Percentiles rank a stretch among this genome's conserved stretches.
Conservation (phyloP, 1,284 basidiomycete species). For the Microstroma glucosiphilum region DNA sequence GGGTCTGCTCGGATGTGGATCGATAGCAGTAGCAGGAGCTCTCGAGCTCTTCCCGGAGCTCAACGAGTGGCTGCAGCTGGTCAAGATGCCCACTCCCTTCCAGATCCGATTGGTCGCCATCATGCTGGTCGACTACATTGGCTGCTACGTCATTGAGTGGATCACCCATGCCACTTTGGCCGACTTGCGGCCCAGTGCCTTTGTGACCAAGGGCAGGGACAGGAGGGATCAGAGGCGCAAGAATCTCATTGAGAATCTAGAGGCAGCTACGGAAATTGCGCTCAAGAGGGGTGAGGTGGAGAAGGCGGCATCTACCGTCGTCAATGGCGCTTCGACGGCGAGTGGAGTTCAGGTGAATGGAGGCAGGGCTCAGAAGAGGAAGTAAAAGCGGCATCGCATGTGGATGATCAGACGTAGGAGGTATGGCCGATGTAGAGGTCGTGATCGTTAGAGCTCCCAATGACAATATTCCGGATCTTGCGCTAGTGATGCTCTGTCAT, state of each 20-base stretch:
- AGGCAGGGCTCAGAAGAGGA: too few species aligned
- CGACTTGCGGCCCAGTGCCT: conserved; percentile 72
- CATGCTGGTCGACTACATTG: conserved; percentile 83
- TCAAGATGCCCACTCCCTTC: conserved; percentile 74
- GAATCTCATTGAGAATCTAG: conserved; percentile 14
- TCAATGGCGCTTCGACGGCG: too few species aligned
- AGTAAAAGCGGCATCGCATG: too few species aligned
- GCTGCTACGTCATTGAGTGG: conserved; percentile 77
- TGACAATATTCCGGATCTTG: too few species aligned
- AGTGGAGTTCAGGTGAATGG: too few species aligned
- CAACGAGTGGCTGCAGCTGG: conserved; percentile 93
- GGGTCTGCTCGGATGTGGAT: conserved; percentile 37
- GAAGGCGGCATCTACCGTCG: background rate
- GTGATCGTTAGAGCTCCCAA: too few species aligned
- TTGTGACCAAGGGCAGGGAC: conserved; percentile 60
- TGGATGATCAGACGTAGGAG: too few species aligned
- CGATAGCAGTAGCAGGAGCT: conserved; percentile 32
- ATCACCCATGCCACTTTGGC: conserved; percentile 82
- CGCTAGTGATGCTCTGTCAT: too few species aligned
- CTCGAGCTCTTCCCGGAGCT: conserved; percentile 84
- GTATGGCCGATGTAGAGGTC: too few species aligned
- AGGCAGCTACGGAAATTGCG: background rate
- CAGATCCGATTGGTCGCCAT: conserved; percentile 48
- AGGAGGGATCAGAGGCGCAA: conserved; percentile 28
- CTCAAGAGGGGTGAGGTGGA: conserved; percentile 2